Evolutionary conservation across 805 yeast species (phyloP).

Genomic region (Hanseniaspora vineae): DNA sequence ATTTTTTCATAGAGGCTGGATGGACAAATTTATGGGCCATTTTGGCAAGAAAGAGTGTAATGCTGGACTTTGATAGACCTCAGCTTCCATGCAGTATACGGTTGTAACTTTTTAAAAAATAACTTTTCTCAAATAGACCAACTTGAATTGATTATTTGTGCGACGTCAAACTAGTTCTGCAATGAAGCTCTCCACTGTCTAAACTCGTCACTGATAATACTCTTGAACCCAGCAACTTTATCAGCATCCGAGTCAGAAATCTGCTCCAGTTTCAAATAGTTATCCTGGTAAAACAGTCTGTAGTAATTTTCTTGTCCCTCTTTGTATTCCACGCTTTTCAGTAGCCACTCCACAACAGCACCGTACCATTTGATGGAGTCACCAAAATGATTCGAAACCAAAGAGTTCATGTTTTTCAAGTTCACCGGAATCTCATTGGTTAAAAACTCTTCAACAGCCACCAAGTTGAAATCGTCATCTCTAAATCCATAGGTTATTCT

Average conservation of each 20-base stretch:
- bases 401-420: slow-evolving; percentile 34
- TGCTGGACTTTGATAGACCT: slow-evolving; percentile 6
- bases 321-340: slow-evolving; percentile 26
- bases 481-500: slow-evolving; percentile 76
- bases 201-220: slow-evolving; percentile 37
- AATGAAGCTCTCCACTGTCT: slow-evolving; percentile 36
- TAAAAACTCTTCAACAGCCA: slow-evolving; percentile 58
- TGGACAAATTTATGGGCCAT: slow-evolving; percentile 1
- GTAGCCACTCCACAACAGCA: slow-evolving; percentile 70
- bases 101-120: no score
- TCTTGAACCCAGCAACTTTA: slow-evolving; percentile 27
- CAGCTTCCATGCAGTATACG: no score
- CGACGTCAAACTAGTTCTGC: background rate
- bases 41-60: slow-evolving; percentile 1
- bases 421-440: slow-evolving; percentile 70
- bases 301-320: slow-evolving; percentile 3
- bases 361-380: slow-evolving; percentile 80
- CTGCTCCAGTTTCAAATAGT: slow-evolving; percentile 40
- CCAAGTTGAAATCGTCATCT: slow-evolving; percentile 53
- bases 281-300: slow-evolving; percentile 31
- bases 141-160: no score
- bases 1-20: slow-evolving; percentile 11
- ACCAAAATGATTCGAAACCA: slow-evolving; percentile 49
- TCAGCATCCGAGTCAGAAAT: slow-evolving; percentile 25
- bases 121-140: no score